A percentile compares a stretch with the other conserved stretches of the same genome.
Conservation (phyloP, 805 yeast species). For the Clavispora vitiphila region DNA sequence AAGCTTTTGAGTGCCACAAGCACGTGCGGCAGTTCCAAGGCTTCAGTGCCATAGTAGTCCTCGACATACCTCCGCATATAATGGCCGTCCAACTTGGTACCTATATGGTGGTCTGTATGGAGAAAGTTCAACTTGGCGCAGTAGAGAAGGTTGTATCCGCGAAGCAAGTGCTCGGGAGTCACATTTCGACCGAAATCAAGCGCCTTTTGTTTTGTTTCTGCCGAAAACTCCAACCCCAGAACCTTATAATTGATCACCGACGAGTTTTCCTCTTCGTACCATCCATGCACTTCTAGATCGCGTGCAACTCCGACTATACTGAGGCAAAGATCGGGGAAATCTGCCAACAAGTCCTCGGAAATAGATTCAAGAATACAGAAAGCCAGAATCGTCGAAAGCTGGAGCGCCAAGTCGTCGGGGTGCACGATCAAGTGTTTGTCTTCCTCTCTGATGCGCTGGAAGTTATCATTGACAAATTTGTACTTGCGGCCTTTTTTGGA, state of each 20-base stretch:
- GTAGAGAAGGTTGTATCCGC: constrained; percentile 40
- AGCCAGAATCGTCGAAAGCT: constrained; percentile 38
- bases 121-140: constrained; percentile 48
- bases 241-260: constrained; percentile 34
- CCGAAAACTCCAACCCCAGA: constrained; percentile 28
- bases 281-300: constrained; percentile 42
- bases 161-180: constrained; percentile 29
- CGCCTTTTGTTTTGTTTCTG: constrained; percentile 19
- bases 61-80: constrained; percentile 36
- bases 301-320: constrained; percentile 47
- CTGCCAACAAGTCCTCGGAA: constrained; percentile 24
- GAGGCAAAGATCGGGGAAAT: constrained; percentile 40
- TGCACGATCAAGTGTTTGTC: constrained; percentile 43
- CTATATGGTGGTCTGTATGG: constrained; percentile 53
- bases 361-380: constrained; percentile 37
- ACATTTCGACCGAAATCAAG: constrained; percentile 24
- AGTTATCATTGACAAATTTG: constrained; percentile 43
- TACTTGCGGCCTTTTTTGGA: constrained; percentile 45
- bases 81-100: constrained; percentile 45
- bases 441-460: constrained; percentile 45
- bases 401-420: constrained; percentile 24
- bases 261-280: constrained; percentile 46
- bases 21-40: constrained; percentile 36
- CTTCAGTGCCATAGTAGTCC: constrained; percentile 36
- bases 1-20: constrained; percentile 46